These are phyloP conservation scores for Daldinia sp. DNA, from an alignment of 2,329 filamentous ascomycete species.

Conservation along the genomic window DNA sequence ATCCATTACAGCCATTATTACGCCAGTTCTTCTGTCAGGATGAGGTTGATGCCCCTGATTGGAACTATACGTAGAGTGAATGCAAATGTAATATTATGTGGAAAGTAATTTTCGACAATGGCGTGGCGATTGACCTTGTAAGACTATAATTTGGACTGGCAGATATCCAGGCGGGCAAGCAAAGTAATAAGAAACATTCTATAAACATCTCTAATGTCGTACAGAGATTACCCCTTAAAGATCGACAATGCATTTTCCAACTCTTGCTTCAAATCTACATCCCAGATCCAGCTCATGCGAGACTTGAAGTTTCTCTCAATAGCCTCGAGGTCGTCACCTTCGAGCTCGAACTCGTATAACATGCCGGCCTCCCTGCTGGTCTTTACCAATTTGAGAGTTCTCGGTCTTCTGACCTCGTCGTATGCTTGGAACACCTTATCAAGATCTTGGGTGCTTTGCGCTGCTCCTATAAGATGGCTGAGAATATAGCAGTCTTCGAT, in stretches of 20 bases:
- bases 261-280: slow-evolving; percentile 51
- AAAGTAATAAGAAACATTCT: background rate
- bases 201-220: background rate
- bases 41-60: no score
- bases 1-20: no score
- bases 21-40: no score
- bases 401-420: slow-evolving; percentile 61
- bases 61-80: no score
- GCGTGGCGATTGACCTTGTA: background rate
- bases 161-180: background rate
- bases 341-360: slow-evolving; percentile 59
- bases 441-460: slow-evolving; percentile 51
- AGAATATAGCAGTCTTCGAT: slow-evolving; percentile 62
- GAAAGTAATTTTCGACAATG: background rate
- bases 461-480: slow-evolving; percentile 60
- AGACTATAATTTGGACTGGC: background rate
- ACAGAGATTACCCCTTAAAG: slow-evolving; percentile 38
- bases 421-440: slow-evolving; percentile 63
- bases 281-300: slow-evolving; percentile 55
- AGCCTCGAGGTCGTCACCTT: slow-evolving; percentile 53
- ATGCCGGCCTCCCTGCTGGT: slow-evolving; percentile 61
- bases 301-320: slow-evolving; percentile 53
- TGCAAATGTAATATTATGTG: no score
- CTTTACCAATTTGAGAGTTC: slow-evolving; percentile 62
- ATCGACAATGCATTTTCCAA: slow-evolving; percentile 55